Base-by-base conservation (phyloP, 352 stramenopile genomes). In the Thalassiosira hispida region DNA sequence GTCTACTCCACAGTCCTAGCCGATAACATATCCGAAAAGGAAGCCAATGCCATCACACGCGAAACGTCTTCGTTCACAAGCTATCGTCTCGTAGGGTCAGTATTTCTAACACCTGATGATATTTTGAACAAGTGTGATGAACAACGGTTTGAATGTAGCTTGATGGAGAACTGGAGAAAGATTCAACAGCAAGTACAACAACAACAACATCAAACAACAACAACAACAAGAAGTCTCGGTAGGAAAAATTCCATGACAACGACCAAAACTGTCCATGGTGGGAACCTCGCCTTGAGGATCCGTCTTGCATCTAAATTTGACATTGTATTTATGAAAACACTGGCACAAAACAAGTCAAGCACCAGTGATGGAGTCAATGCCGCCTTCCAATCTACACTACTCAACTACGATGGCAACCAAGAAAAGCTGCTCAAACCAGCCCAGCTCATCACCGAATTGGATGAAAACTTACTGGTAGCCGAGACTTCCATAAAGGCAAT, bases 111-210 rank as follows among this genome's bases (percentile, higher is more conserved):
- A 11, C 56, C 70, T 4, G 16, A 73, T 27, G 47, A 84, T 18
- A 77, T 84, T 60, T 33, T 84, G 44, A 53, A n/a, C 3, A 77
- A 46, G 4, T 84, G 77, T 51, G 49, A 79, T 51, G 77, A 65
- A 52, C 16, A 71, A 2, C 40, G 69, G 8, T 77, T 84, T 35
- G 68, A 84, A 55, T 72, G 55, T 25, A 35, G 76, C 22, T 57
- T 84, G 69, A 52, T 67, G n/a, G 57, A 75, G 47, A 62, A 73
- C 46, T 77, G 71, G 33, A 70, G 56, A 59, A 47, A 46, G 16
- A 65, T 53, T n/a, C 31, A 64, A 20, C 22, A 23, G 9, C n/a
- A 53, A 12, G 57, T 53, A 23, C 31, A 64, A 20, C 22, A 23
- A 22, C n/a, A 53, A 12, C n/a, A n/a, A 38, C 20, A 44, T 25